These are phyloP conservation scores for Clarireedia paspali DNA, from an alignment of 2,329 filamentous ascomycete genomes.

Conservation along the genomic window DNA sequence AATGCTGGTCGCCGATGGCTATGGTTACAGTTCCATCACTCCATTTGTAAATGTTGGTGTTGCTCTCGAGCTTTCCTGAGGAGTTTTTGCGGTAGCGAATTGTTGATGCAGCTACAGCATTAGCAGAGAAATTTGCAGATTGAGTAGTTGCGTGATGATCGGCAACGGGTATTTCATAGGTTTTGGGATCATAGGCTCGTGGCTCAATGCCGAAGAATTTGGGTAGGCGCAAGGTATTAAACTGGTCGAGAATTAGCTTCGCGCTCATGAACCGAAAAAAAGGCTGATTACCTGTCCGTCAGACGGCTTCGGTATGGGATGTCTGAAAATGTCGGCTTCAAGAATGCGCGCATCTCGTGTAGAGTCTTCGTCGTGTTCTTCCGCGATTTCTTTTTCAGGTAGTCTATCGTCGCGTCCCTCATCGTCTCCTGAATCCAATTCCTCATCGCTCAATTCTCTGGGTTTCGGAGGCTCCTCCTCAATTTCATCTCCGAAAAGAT, in stretches of 20 bases:
- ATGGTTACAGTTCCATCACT: constrained; percentile 72
- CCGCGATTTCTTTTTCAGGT: constrained; percentile 20
- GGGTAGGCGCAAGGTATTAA: constrained; percentile 64
- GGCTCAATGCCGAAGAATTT: constrained; percentile 65
- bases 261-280: neutral
- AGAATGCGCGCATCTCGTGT: constrained; percentile 45
- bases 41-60: constrained; percentile 68
- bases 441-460: constrained; percentile 48
- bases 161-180: constrained; percentile 56
- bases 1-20: constrained; percentile 68
- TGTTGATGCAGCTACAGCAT: constrained; percentile 52
- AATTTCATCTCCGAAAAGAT: constrained; percentile 54
- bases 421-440: constrained; percentile 55
- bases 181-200: constrained; percentile 56
- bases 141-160: constrained; percentile 43
- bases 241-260: constrained; percentile 35
- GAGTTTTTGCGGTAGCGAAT: constrained; percentile 63
- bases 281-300: constrained; percentile 53
- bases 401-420: constrained; percentile 57
- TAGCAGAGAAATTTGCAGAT: constrained; percentile 44
- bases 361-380: constrained; percentile 36
- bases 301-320: constrained; percentile 61
- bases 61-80: constrained; percentile 60
- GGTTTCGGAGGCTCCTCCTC: constrained; percentile 24
- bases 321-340: constrained; percentile 58